Base-by-base conservation (phyloP, 2,329 filamentous ascomycete genomes). In the Rosellinia necatrix region DNA sequence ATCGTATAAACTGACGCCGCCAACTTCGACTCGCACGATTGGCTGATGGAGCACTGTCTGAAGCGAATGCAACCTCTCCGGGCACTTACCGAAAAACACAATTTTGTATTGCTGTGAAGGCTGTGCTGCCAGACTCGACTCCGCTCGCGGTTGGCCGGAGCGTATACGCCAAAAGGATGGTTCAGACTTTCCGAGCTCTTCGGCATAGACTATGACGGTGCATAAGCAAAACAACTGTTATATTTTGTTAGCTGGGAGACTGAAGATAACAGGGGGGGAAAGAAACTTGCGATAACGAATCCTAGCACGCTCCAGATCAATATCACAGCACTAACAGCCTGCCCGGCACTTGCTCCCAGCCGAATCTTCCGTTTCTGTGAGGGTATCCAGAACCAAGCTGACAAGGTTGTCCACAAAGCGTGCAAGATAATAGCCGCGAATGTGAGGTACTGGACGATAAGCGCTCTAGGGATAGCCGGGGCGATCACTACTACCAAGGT, bases 271-370 rank as follows among this genome's bases (percentile, higher is more conserved):
- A 35, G 10, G 13, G 12, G 17, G n/a, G 10, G 4, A 7, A n/a
- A 30, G 24, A 25, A 10, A 40, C 55, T 22, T 53, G 40, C 55
- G 4, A 53, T 22, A 9, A 58, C 44, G 7, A 46, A 58, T 15
- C 37, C 49, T 21, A 58, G 13, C n/a, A 41, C n/a, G 9, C n/a
- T 46, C 49, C 49, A 58, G 32, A 53, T 40, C 21, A 38, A 46
- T 6, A 19, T 9, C 3, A 58, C 25, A 10, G 44, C 49, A 22
- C 37, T 15, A n/a, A 53, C 21, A 15, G n/a, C 37, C 24, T 58
- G 55, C 7, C 44, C 49, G 15, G 25, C 9, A 22, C 55, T 58
- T 24, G 49, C 49, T 1, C 13, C 29, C n/a, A 52, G 34, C 12
- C 55, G 44, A 13, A 58, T 3, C 1, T 21, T 25, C 12, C 38